These are phyloP conservation scores for Phytophthora hybrid DNA, from an alignment of 352 stramenopile species.

Conservation along the genomic window DNA sequence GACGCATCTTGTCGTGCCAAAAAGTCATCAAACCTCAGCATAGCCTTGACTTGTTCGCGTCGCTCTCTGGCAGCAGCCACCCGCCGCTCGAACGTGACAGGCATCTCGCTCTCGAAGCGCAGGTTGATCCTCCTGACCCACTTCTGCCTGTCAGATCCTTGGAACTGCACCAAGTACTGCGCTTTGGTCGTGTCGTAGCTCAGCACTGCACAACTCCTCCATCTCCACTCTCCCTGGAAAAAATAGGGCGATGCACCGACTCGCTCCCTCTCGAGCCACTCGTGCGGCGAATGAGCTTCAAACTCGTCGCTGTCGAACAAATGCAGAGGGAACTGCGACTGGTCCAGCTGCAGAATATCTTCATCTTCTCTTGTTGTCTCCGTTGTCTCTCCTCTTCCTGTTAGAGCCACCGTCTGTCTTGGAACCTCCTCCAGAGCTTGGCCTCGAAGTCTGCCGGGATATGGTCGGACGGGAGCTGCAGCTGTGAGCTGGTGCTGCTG, in stretches of 20 bases:
- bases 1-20: conserved; percentile 78
- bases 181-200: conserved; percentile 68
- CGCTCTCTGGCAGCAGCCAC: conserved; percentile 68
- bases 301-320: conserved; percentile 92
- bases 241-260: conserved; percentile 83
- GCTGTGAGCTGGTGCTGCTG: conserved; percentile 67
- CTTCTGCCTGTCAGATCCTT: conserved; percentile 88
- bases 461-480: conserved; percentile 61
- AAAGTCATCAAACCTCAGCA: conserved; percentile 93
- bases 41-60: conserved; percentile 84
- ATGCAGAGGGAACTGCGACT: conserved; percentile 92
- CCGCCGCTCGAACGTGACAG: conserved; percentile 75
- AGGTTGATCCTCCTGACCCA: conserved; percentile 92
- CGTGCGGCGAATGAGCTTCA: conserved; percentile 68
- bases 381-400: background rate
- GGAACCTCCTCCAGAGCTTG: conserved; percentile 27
- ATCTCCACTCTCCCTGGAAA: conserved; percentile 87
- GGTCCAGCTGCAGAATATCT: conserved; percentile 89
- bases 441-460: conserved; percentile 64
- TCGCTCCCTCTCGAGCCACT: conserved; percentile 72
- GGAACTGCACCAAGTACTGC: conserved; percentile 89
- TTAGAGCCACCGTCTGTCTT: background rate
- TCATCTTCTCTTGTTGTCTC: conserved; percentile 40
- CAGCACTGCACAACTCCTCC: conserved; percentile 70
- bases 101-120: conserved; percentile 87